Conservation (phyloP, 495 filamentous ascomycete genomes). For the Bacidia gigantensis region DNA sequence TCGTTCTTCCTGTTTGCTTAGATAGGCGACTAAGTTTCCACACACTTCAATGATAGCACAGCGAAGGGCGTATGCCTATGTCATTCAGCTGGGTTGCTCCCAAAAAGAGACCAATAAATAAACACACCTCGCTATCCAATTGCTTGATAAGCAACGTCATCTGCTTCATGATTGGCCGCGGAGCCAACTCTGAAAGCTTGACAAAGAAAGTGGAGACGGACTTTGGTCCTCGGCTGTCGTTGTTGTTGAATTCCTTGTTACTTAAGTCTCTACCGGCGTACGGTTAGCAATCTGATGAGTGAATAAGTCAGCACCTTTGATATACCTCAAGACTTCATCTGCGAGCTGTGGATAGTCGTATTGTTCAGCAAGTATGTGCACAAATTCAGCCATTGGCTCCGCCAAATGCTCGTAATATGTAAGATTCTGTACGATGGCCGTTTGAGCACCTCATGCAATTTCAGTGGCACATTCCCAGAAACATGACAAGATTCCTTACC, state of each 20-base stretch:
- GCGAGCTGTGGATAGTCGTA: constrained; percentile 95
- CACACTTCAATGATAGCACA: constrained; percentile 95
- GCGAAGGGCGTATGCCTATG: constrained; percentile 76
- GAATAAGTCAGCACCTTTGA: neutral
- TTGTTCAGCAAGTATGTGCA: constrained; percentile 90
- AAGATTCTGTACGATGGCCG: constrained; percentile 89
- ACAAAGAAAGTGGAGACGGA: constrained; percentile 94
- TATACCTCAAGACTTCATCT: constrained; percentile 69
- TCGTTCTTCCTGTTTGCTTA: constrained; percentile 81
- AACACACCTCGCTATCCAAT: constrained; percentile 73
- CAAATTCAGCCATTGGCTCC: constrained; percentile 96
- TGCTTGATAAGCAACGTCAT: constrained; percentile 89
- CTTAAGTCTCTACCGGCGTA: constrained; percentile 56
- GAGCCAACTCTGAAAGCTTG: constrained; percentile 89
- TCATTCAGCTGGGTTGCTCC: constrained; percentile 16
- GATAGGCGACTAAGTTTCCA: constrained; percentile 84
- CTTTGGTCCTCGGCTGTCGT: constrained; percentile 88
- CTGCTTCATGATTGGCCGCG: constrained; percentile 88
- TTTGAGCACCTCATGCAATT: constrained; percentile 66
- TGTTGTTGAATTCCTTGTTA: constrained; percentile 95
- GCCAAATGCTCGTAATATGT: constrained; percentile 97
- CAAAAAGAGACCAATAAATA: neutral
- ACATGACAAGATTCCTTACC: constrained; percentile 38
- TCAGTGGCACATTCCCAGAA: constrained; percentile 12
- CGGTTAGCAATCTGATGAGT: constrained; percentile 16